Evolutionary conservation across 2,329 filamentous ascomycete genomes (phyloP).

Genomic region (Pyrenochaeta sp.): DNA sequence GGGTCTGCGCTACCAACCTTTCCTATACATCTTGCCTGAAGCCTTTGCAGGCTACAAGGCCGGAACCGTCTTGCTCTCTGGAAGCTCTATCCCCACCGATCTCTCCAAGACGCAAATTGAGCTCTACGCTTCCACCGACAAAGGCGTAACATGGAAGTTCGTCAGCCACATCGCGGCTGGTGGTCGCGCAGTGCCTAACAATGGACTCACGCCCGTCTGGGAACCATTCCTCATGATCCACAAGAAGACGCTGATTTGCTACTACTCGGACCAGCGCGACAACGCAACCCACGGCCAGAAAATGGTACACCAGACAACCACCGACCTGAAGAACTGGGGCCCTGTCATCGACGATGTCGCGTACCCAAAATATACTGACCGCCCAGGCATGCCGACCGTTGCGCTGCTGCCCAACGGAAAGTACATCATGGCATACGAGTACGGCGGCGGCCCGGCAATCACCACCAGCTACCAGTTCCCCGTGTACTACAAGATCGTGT

Average conservation of each 20-base stretch:
- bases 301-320: slow-evolving; percentile 68
- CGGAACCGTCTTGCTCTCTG: slow-evolving; percentile 70
- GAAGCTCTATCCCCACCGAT: slow-evolving; percentile 66
- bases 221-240: slow-evolving; percentile 72
- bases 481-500: slow-evolving; percentile 60
- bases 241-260: slow-evolving; percentile 67
- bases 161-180: slow-evolving; percentile 71
- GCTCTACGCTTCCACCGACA: slow-evolving; percentile 70
- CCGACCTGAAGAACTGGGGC: slow-evolving; percentile 67
- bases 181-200: slow-evolving; percentile 67
- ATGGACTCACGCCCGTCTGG: slow-evolving; percentile 74
- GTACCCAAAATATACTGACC: slow-evolving; percentile 67
- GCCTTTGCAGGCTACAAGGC: slow-evolving; percentile 64
- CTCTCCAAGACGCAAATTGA: slow-evolving; percentile 72
- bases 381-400: slow-evolving; percentile 74
- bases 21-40: slow-evolving; percentile 69
- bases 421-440: slow-evolving; percentile 72
- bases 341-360: slow-evolving; percentile 67
- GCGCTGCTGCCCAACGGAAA: slow-evolving; percentile 64
- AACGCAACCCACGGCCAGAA: slow-evolving; percentile 70
- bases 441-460: slow-evolving; percentile 57
- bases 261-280: slow-evolving; percentile 76
- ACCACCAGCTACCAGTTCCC: slow-evolving; percentile 53
- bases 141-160: slow-evolving; percentile 70
- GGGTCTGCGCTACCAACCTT: slow-evolving; percentile 74